phyloP scores from a whole-genome alignment of 257 asterid genomes.

The Solanum verrucosum region DNA sequence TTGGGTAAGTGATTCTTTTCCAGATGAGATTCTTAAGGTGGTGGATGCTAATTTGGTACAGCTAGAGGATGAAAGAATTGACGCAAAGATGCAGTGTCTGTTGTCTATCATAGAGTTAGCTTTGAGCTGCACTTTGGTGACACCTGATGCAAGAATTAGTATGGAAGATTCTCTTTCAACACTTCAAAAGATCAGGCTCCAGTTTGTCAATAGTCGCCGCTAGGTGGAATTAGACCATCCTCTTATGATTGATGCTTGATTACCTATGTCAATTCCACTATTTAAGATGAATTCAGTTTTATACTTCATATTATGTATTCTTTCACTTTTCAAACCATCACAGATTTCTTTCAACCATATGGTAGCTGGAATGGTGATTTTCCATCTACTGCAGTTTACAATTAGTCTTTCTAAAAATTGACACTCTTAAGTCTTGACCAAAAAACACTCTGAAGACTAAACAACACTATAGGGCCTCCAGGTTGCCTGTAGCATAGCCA shows the following conservation, averaged over 20 bases:
- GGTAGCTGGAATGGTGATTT: too few relatives aligned
- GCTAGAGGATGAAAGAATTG: not conserved
- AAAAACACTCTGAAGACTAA: too few relatives aligned
- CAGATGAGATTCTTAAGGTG: not conserved
- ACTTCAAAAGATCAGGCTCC: not conserved
- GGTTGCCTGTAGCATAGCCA: too few relatives aligned
- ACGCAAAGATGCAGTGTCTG: not conserved
- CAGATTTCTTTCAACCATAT: too few relatives aligned
- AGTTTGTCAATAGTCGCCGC: not conserved
- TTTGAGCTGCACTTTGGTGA: not conserved
- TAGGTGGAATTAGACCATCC: not conserved
- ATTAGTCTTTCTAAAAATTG: too few relatives aligned
- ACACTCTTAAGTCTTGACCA: too few relatives aligned
- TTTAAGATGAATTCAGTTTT: too few relatives aligned
- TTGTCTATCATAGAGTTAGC: not conserved
- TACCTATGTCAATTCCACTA: too few relatives aligned
- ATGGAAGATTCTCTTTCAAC: not conserved
- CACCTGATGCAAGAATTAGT: not conserved
- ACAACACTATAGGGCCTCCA: too few relatives aligned
- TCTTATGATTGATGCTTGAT: too few relatives aligned
- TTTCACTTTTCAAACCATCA: too few relatives aligned
- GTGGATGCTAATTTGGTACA: not conserved
- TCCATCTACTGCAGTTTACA: fast-evolving
- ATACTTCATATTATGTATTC: too few relatives aligned
- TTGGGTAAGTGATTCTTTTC: not conserved